These are phyloP conservation scores for Ophidiomyces ophidiicola DNA, from an alignment of 2,329 filamentous ascomycete species.

Conservation along the genomic window DNA sequence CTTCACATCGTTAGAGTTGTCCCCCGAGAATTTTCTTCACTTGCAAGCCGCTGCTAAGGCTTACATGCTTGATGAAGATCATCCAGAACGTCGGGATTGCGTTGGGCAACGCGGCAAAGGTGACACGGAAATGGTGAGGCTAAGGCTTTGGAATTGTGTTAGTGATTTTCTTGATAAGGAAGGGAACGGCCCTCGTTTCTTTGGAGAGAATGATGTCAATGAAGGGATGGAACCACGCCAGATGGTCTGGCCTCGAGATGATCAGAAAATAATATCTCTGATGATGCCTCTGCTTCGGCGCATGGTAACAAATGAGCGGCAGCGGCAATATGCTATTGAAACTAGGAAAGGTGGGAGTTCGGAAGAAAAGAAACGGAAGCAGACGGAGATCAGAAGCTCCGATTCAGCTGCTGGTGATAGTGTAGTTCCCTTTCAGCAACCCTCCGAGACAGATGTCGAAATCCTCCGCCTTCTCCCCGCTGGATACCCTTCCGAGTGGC, in stretches of 20 bases:
- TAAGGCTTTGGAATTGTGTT: slow-evolving; percentile 46
- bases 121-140: slow-evolving; percentile 45
- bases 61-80: slow-evolving; percentile 45
- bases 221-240: slow-evolving; percentile 30
- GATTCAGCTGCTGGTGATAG: slow-evolving; percentile 18
- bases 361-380: slow-evolving; percentile 27
- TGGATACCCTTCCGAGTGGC: slow-evolving; percentile 31
- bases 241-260: slow-evolving; percentile 44
- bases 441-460: slow-evolving; percentile 21
- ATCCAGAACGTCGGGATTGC: slow-evolving; percentile 45
- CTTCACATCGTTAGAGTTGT: slow-evolving; percentile 44
- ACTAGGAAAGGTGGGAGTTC: slow-evolving; percentile 38
- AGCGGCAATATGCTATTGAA: slow-evolving; percentile 46
- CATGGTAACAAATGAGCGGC: slow-evolving; percentile 50
- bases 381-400: slow-evolving; percentile 19
- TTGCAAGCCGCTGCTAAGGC: slow-evolving; percentile 44
- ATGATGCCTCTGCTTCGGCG: slow-evolving; percentile 46
- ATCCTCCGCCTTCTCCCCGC: slow-evolving; percentile 28
- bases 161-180: slow-evolving; percentile 41
- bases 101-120: slow-evolving; percentile 45
- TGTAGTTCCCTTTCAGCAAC: slow-evolving; percentile 20
- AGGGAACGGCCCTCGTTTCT: slow-evolving; percentile 42
- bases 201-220: slow-evolving; percentile 36
- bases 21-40: slow-evolving; percentile 45
- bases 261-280: slow-evolving; percentile 44